Evolutionary conservation across 2,329 filamentous ascomycete genomes (phyloP).

Genomic region (Aspergillus pseudotamarii): DNA sequence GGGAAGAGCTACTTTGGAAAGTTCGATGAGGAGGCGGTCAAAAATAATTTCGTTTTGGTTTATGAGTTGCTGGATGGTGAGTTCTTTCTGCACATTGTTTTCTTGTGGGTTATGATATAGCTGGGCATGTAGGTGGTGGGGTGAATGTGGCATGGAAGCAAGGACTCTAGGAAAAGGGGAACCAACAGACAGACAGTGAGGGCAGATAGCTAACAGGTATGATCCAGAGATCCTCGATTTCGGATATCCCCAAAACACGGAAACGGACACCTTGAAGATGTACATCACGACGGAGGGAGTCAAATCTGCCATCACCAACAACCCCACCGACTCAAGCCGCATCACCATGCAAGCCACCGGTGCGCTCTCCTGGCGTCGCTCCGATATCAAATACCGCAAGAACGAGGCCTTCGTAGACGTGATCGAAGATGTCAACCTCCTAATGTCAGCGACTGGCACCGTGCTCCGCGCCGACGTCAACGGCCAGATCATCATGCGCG

Average conservation of each 20-base stretch:
- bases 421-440: slow-evolving; percentile 96
- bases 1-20: slow-evolving; percentile 98
- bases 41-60: slow-evolving; percentile 99
- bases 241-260: slow-evolving; percentile 97
- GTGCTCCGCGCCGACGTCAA: slow-evolving; percentile 95
- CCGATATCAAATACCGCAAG: slow-evolving; percentile 98
- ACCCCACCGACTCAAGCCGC: slow-evolving; percentile 83
- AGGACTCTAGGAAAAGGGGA: not conserved
- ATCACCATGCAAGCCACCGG: slow-evolving; percentile 99
- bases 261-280: slow-evolving; percentile 98
- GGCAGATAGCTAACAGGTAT: not conserved
- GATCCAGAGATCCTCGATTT: slow-evolving; percentile 91
- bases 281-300: slow-evolving; percentile 99
- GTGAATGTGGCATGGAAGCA: not conserved
- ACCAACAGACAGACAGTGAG: not conserved
- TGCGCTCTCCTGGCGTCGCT: slow-evolving; percentile 92
- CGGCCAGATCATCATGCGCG: slow-evolving; percentile 97
- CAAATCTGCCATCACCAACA: slow-evolving; percentile 74
- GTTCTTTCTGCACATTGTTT: slow-evolving; percentile 20
- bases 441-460: slow-evolving; percentile 97
- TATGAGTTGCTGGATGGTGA: slow-evolving; percentile 93
- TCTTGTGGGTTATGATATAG: not conserved
- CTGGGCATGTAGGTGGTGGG: not conserved
- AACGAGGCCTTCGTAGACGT: slow-evolving; percentile 99
- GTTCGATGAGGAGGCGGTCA: slow-evolving; percentile 98